Base-by-base conservation (phyloP, 345 rosid genomes). In the Lumnitzera littorea region DNA sequence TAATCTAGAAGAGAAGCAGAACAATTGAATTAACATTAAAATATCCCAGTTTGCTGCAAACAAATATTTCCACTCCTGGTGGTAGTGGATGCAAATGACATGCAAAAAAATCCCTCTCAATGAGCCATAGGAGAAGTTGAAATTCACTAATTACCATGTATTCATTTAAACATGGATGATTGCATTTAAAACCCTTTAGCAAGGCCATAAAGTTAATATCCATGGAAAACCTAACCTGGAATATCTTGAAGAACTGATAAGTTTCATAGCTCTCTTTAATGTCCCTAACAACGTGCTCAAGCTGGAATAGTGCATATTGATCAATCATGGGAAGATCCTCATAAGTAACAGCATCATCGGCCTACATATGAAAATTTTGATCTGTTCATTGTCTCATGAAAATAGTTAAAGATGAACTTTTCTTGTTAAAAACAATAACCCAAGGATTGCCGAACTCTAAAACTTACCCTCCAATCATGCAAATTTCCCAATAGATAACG, bases 401-500 rank as follows among this genome's bases (percentile, higher is more conserved):
- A 36, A 36, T 27, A 12, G 64, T n/a, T 16, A 24, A 52, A 51
- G 53, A 66, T 31, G 23, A 56, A 14, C 16, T 25, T 13, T 15
- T 50, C 46, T 31, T 51, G 36, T 46, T 46, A 55, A 55, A 53
- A 54, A 11, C 48, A 47, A 13, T 20, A 27, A 23, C 29, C n/a
- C 15, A 8, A 41, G 10, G 12, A 54, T 46, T 15, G 51, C 16
- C 47, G 20, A 68, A 51, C 8, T 50, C 47, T 55, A 29, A 46
- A 27, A 70, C 81, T 77, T 82, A 89, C 98, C 71, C 71, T 81
- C 96, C 94, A 92, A 71, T 92, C 96, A 70, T 92, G 98, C 59
- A 92, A 89, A 85, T 92, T 92, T 25, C 85, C 89, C 79, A 92
- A 74, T 50, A 92, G 96, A 73, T 76, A 92, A 78, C 96, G 77